These are phyloP conservation scores for Penicillium steckii DNA, from an alignment of 495 filamentous ascomycete genomes.

Conservation along the genomic window DNA sequence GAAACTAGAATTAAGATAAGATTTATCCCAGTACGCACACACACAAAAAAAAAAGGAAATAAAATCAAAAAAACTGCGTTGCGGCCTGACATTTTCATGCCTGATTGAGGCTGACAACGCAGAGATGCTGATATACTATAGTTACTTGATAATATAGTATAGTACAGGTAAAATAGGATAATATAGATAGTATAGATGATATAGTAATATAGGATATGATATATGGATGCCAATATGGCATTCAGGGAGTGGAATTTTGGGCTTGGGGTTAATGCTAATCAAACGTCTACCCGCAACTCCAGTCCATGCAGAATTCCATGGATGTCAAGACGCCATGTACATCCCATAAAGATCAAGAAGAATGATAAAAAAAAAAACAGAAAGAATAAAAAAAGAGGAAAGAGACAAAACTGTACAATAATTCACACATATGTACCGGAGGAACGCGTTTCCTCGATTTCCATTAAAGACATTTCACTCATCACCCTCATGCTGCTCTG, in stretches of 20 bases:
- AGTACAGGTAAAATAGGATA: too few relatives aligned
- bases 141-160: too few relatives aligned
- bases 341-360: constrained; percentile 10
- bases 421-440: constrained; percentile 19
- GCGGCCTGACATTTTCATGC: constrained; percentile 32
- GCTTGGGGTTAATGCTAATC: background rate
- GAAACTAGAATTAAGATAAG: constrained; percentile 14
- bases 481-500: constrained; percentile 41
- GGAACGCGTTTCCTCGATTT: background rate
- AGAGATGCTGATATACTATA: background rate
- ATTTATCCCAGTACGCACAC: constrained; percentile 30
- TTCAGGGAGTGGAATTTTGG: constrained; percentile 4
- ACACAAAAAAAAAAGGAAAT: constrained; percentile 24
- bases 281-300: constrained; percentile 14
- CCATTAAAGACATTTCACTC: constrained; percentile 21
- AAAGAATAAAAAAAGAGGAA: constrained; percentile 26
- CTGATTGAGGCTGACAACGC: constrained; percentile 24
- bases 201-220: too few relatives aligned
- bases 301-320: constrained; percentile 17
- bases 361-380: constrained; percentile 1
- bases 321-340: constrained; percentile 19
- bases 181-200: background rate
- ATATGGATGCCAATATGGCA: background rate
- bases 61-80: constrained; percentile 20
- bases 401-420: constrained; percentile 12